Base-by-base conservation (phyloP, 306 rosid genomes). In the Dicorynia guianensis region DNA sequence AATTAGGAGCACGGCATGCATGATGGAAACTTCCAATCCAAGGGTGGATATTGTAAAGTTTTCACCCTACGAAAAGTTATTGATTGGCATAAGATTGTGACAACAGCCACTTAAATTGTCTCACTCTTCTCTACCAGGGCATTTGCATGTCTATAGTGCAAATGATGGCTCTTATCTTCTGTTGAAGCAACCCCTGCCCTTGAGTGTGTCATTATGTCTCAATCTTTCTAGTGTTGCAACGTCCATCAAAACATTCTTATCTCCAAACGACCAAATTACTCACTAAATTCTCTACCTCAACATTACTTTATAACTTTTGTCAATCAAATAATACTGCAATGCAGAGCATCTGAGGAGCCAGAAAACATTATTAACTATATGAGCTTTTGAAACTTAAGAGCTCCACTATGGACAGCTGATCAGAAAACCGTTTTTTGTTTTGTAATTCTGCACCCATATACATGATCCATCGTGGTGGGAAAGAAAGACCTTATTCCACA, bases 71-170 rank as follows among this genome's bases (percentile, higher is more conserved):
- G 2, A 25, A 25, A 25, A 25, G 30, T 25, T 25, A 25, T 2
- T 25, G 30, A 25, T 25, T 25, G 30, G 30, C 2, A 2, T 25
- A 2, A 25, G 30, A 25, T 25, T 25, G 30, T 25, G 48, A 50
- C 46, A 73, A 15, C 38, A 60, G 54, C 11, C 33, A 40, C 25
- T 58, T 36, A 1, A 78, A 78, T 48, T 69, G 69, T 40, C 66
- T 19, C 71, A 67, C 8, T 13, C 40, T 49, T 79, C 63, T 46
- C 39, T 30, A 67, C 49, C 47, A 58, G 25, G 20, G 18, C 60
- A 58, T 60, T 50, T 30, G 11, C 50, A 62, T 71, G 65, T 78
- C 5, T 61, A 43, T 13, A 63, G 68, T 58, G 63, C 57, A 67
- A 73, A 58, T 34, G 40, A 35, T 5, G 18, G 12, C 19, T 47